Conservation (phyloP, 495 filamentous ascomycete species). For the Hypoxylon perforatum region DNA sequence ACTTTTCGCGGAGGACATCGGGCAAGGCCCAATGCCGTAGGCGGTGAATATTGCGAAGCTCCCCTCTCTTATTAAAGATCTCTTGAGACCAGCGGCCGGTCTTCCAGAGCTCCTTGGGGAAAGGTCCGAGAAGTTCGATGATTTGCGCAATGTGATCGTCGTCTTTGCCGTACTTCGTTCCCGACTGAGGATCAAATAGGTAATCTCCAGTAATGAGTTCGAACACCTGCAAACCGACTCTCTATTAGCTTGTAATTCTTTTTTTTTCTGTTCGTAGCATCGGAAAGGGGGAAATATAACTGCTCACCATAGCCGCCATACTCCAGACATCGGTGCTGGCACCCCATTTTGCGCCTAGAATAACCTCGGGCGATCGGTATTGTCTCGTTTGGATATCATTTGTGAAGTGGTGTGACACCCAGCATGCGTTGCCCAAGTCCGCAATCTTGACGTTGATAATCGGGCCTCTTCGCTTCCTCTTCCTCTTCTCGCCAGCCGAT, state of each 20-base stretch:
- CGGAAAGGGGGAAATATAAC: not conserved
- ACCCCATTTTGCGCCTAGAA: constrained; percentile 96
- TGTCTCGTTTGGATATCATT: constrained; percentile 99
- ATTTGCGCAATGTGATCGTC: constrained; percentile 99
- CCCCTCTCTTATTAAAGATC: constrained; percentile 98
- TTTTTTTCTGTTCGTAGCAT: not conserved
- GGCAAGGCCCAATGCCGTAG: constrained; percentile 96
- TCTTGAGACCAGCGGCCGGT: constrained; percentile 98
- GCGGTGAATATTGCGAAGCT: constrained; percentile 96
- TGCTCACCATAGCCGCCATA: constrained; percentile 95
- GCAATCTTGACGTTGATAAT: constrained; percentile 99
- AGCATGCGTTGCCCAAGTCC: constrained; percentile 97
- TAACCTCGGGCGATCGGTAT: constrained; percentile 97
- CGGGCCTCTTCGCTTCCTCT: constrained; percentile 63
- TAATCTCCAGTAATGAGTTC: constrained; percentile 99
- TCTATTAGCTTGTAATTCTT: constrained; percentile 4
- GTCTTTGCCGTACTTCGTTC: constrained; percentile 99
- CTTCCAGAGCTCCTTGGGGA: constrained; percentile 90
- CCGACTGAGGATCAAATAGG: constrained; percentile 97
- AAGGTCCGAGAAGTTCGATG: constrained; percentile 94
- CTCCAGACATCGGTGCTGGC: constrained; percentile 99
- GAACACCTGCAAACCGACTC: constrained; percentile 74
- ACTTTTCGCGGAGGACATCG: constrained; percentile 95
- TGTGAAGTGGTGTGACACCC: constrained; percentile 98
- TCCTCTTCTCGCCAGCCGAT: constrained; percentile 61